Base-by-base conservation (phyloP, 163 green algal genomes). In the Scenedesmus sp. region DNA sequence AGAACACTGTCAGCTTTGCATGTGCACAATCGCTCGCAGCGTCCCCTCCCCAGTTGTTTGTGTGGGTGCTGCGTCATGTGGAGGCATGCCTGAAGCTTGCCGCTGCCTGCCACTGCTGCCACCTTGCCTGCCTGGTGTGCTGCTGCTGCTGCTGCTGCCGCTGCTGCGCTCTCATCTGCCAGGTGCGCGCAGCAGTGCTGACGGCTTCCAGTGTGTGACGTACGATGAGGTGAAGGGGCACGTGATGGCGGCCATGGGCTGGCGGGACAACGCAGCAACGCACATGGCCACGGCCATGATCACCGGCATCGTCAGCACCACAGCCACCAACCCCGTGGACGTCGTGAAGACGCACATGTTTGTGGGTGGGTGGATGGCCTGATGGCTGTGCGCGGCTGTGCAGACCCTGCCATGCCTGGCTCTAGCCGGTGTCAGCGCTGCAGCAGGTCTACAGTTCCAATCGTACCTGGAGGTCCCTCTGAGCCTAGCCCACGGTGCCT, bases 341-440 rank as follows among this genome's bases (percentile, higher is more conserved):
- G 97, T 99, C 24, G 86, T 99, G 81, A 99, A 99, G 93, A 98
- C 97, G n/a, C 94, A 95, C 93, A 98, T 98, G 96, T 98, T 98
- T 93, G 92, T 96, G 0, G 91, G 94, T 96, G 83, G 91, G 94
- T 89, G 37, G 37, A 3, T 30, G 22, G 24, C n/a, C 5, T 22
- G 44, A 44, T 9, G 24, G 0, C 42, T 30, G 44, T 43, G n/a
- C 26, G 42, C 42, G 20, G 65, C 65, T 20, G 16, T 68, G 16
- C 56, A 73, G 22, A 73, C 20, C n/a, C n/a, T n/a, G n/a, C n/a
- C n/a, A n/a, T n/a, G n/a, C n/a, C n/a, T n/a, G n/a, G n/a, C n/a
- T n/a, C n/a, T n/a, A n/a, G n/a, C n/a, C n/a, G n/a, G n/a, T n/a
- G n/a, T n/a, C n/a, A n/a, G n/a, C n/a, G n/a, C n/a, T n/a, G n/a